Base-by-base conservation (phyloP, 192 early-diverging fungal species). In the Helicostylum pulchrum region DNA sequence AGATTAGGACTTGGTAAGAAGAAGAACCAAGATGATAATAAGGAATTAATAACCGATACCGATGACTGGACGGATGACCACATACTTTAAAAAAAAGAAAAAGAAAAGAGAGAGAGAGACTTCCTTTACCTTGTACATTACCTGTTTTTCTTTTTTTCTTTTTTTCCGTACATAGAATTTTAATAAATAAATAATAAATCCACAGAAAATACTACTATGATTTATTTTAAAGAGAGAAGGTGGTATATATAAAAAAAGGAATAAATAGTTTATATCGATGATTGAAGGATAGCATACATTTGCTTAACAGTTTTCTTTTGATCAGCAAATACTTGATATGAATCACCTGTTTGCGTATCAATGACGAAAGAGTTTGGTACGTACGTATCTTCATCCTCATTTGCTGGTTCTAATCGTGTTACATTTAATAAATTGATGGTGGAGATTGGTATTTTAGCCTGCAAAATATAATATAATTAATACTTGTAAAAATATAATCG, bases 241-340 rank as follows among this genome's bases (percentile, higher is more conserved):
- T 4, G 12, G 3, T 17, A n/a, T 32, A 32, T 32, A 8, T 15
- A 54, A 12, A 54, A 15, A 15, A 23, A 34, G 2, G 2, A 10
- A 53, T 53, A 53, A 4, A 53, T 10, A 30, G n/a, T 19, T 30
- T 56, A 56, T 36, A 20, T 17, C 14, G 34, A 54, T 11, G 39
- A 30, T 20, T 19, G n/a, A 15, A 44, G 19, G 42, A 23, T 44
- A 30, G 12, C 1, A 44, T 45, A 42, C 14, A 73, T 67, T 12
- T 62, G 46, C 39, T 51, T 26, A 6, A 55, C 62, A 51, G 55
- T 55, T 32, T 73, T 51, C 21, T 67, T 62, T 48, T 62, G 47
- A 26, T 73, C 71, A 21, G 59, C 71, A 64, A 63, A 73, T 15
- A 73, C 53, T 21, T 68, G 61, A 31, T 53, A 73, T 26, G 62